Base-by-base conservation (phyloP, 176 grass and related monocot genomes). In the Triticum monococcum region DNA sequence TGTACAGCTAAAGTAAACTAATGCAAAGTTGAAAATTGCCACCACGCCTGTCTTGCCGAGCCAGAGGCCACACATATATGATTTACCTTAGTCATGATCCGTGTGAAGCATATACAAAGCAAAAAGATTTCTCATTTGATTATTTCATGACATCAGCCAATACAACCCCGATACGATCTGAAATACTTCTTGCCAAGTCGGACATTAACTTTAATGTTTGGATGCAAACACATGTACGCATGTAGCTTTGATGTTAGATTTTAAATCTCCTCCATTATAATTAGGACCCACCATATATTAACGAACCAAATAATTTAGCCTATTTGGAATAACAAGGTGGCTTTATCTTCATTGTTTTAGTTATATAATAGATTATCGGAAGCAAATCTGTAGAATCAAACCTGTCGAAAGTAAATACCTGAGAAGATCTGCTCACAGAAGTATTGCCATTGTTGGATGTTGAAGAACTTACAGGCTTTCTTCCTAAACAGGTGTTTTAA, bases 401-500 rank as follows among this genome's bases (percentile, higher is more conserved):
- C 12, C 74, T 77, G 23, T 9, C 23, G 18, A n/a, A 77, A 68
- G n/a, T 38, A 54, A 80, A 71, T 90, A 95, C 93, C 90, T 94
- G 84, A 88, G 79, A 68, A 88, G 85, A 57, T 68, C 54, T 76
- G 36, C 20, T 89, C 68, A 65, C 63, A 78, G 75, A 83, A 74
- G 30, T 73, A 75, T 25, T 57, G 81, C 77, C 86, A 69, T 35
- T 32, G 24, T 40, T 69, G 9, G 80, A 83, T 37, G 57, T 16
- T 57, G 92, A 72, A 62, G 83, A 90, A 28, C 67, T 41, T 67
- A 2, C 2, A 3, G 64, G 59, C 25, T 77, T 89, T 89, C 54
- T 88, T 87, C 85, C 97, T 88, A 84, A 91, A 89, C 12, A 89
- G 41, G 25, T 61, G 79, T 79, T 48, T 81, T 68, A 28, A 77